Base-by-base conservation (phyloP, 148 eudicot species). In the Cornus florida region DNA sequence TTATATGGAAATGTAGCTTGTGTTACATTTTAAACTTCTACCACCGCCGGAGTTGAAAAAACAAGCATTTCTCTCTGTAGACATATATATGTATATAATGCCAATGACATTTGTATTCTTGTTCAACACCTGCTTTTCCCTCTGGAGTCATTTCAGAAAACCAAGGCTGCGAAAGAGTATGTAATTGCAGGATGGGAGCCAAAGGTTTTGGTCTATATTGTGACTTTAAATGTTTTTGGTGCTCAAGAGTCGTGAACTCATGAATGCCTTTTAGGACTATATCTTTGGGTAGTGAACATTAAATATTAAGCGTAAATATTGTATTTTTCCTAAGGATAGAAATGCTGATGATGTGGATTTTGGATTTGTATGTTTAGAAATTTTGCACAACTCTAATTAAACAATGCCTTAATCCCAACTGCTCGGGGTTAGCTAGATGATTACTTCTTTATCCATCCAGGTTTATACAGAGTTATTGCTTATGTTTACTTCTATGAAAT, bases 101-200 rank as follows among this genome's bases (percentile, higher is more conserved):
- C n/a, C n/a, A n/a, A n/a, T n/a, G n/a, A n/a, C n/a, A n/a, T n/a
- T n/a, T n/a, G n/a, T n/a, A n/a, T n/a, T n/a, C n/a, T n/a, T n/a
- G n/a, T n/a, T n/a, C n/a, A 28, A 28, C 28, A 28, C 28, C 28
- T 28, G 28, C 28, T 28, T 28, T 78, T 74, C 48, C 64, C 82
- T 70, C 71, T 68, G 75, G 73, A 70, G 68, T 78, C 79, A 31
- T 83, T 83, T 65, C 19, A 64, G 72, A 83, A 83, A 69, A 83
- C 85, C 17, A 64, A 75, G 48, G 73, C 79, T 33, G 48, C 79
- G 23, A 71, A 83, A 67, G 82, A 83, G 53, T 35, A 83, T 38
- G 76, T 83, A 28, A 64, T 83, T 70, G 82, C 82, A 19, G 85
- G 85, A 62, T 83, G 85, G 85, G 81, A 69, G 14, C 85, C 82